Base-by-base conservation (phyloP, 176 grass and related monocot species). In the Carex cristatella region DNA sequence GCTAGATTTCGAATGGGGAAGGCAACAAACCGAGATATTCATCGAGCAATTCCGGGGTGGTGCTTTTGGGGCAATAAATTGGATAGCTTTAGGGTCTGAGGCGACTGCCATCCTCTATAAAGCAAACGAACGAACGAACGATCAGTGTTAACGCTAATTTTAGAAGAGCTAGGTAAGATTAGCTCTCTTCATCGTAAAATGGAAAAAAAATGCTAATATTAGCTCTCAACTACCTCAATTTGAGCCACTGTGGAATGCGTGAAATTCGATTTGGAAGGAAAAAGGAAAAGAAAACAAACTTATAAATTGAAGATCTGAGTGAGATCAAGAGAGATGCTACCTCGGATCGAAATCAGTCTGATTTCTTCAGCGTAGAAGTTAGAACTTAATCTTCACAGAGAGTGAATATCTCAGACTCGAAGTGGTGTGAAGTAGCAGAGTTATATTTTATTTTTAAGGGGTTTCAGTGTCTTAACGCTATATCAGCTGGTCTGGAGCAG, bases 1-100 rank as follows among this genome's bases (percentile, higher is more conserved):
- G 13, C 46, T 76, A 35, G 89, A 80, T 51, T 87, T 83, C 5
- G 79, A 82, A 65, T 65, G 61, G 5, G 81, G 81, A 28, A 83
- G 65, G 28, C 81, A 83, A 37, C 63, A 83, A 4, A 67, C 63
- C 8, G 62, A 69, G 65, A 83, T 66, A 31, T 83, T 83, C 81
- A 83, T 83, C 15, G 61, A 69, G 64, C 19, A 32, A 5, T 32
- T 53, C 30, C 23, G 28, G 2, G 31, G 5, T 4, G 42, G 46
- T 37, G 23, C 8, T 16, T 83, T 83, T 6, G 81, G 81, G 46
- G 23, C 61, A 69, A 83, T 14, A 14, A 81, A 51, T 56, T 19
- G 40, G 12, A 83, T 33, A 83, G 62, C 7, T 14, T 68, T 83
- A 31, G 61, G 19, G 10, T 64, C 48, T 53, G 65, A 54, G 7